Conservation (phyloP, 345 rosid genomes). For the Brassica cretica region DNA sequence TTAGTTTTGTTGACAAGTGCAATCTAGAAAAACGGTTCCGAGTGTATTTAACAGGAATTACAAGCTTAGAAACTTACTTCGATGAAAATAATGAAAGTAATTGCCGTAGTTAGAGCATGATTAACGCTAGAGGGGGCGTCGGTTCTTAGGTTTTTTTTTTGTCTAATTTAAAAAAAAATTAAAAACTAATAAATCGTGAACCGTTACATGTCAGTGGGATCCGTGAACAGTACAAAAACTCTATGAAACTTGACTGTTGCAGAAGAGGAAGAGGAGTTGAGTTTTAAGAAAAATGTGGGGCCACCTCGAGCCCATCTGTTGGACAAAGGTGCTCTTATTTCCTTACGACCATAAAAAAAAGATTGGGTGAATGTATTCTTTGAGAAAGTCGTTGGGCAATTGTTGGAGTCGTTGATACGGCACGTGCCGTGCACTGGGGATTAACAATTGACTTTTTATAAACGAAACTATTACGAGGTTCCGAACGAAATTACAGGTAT, state of each 20-base stretch:
- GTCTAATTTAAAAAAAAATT: too few species aligned
- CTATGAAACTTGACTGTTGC: too few species aligned
- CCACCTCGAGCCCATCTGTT: too few species aligned
- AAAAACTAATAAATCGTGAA: too few species aligned
- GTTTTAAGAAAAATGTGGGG: too few species aligned
- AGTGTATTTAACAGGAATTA: background rate
- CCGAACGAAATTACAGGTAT: constrained; percentile 20
- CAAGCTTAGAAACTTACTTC: background rate
- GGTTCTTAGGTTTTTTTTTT: too few species aligned
- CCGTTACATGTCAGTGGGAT: too few species aligned
- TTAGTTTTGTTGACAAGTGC: background rate
- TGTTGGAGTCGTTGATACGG: constrained; percentile 11
- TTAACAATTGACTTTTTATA: background rate
- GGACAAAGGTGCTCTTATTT: background rate
- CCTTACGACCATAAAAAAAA: background rate
- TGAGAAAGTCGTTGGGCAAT: background rate
- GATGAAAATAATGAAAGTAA: background rate
- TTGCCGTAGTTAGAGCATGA: background rate
- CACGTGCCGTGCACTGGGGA: constrained; percentile 28
- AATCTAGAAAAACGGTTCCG: background rate
- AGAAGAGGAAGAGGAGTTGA: too few species aligned
- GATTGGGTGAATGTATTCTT: background rate
- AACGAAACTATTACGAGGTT: background rate
- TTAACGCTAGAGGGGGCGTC: too few species aligned
- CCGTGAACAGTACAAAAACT: too few species aligned